Base-by-base conservation (phyloP, 2,329 filamentous ascomycete species). In the Colletotrichum lentis region DNA sequence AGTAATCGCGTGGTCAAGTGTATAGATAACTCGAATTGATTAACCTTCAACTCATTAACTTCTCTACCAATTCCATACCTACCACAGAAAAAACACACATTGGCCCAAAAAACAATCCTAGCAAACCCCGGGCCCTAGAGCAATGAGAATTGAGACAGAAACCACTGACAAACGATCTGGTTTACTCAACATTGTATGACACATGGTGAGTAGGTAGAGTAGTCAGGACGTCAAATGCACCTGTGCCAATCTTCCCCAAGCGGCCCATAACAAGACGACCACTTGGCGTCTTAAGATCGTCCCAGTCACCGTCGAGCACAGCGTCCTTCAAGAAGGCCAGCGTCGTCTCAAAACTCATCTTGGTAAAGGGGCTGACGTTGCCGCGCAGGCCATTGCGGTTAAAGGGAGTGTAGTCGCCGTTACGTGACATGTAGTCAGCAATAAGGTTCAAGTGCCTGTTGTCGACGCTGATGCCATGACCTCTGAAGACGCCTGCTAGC, bases 321-420 rank as follows among this genome's bases (percentile, higher is more conserved):
- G 96, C 94, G 76, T 98, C 96, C 78, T 92, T 94, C 75, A 99
- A 84, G 83, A 97, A 97, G 0, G 91, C 90, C 47, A 98, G 87
- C 2, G 96, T 99, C 4, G 96, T 99, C 86, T 99, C 96, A 81
- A 98, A 99, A 78, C 93, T 97, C 95, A 98, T 98, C 86, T 98
- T 98, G 80, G 96, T 95, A 73, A 99, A 95, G 0, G 96, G 94
- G 72, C 90, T 94, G 31, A 95, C 90, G 75, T 93, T 94, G 71
- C 92, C 90, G 76, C 89, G 90, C 69, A 99, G 83, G 1, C 95
- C 96, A 76, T 92, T 96, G 56, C 96, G 91, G 80, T 93, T 97
- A 82, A 99, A 99, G 0, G 96, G 90, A 54, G 90, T 91, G 81
- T 96, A 99, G 1, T 88, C 90, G 72, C 96, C 96, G 68, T 90